A percentile compares a stretch with the other conserved stretches of the same genome.
Evolutionary conservation across 2,329 filamentous ascomycete species (phyloP).

Genomic region (Delphinella strobiligena): DNA sequence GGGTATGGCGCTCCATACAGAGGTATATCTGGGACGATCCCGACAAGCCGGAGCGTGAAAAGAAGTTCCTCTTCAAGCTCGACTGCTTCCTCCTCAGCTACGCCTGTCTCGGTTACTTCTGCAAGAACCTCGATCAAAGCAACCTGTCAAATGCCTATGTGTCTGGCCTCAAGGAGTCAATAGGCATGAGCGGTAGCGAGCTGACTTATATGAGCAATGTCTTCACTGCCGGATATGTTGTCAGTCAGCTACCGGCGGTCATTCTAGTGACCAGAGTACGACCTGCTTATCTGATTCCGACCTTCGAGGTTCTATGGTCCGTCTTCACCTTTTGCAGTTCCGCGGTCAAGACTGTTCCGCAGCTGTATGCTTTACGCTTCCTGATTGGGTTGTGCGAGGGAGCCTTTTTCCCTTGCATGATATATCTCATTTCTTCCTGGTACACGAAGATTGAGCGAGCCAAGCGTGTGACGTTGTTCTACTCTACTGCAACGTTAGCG

Average conservation of each 20-base stretch:
- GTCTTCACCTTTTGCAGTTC: constrained; percentile 47
- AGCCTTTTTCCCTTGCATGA: constrained; percentile 13
- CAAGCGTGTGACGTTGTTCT: constrained; percentile 40
- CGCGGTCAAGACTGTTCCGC: constrained; percentile 33
- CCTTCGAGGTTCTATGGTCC: constrained; percentile 42
- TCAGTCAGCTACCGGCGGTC: constrained; percentile 40
- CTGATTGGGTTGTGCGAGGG: constrained; percentile 11
- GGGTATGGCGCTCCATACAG: constrained; percentile 3
- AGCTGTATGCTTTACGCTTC: constrained; percentile 8
- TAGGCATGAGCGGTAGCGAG: constrained; percentile 40
- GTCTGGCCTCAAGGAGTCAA: constrained; percentile 40
- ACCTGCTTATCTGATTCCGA: constrained; percentile 40
- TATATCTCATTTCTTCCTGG: constrained; percentile 8
- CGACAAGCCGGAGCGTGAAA: constrained; percentile 3
- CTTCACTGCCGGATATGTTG: constrained; percentile 38
- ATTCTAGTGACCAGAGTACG: constrained; percentile 34
- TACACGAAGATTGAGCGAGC: constrained; percentile 11
- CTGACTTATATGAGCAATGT: constrained; percentile 45
- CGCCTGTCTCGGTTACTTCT: constrained; percentile 43
- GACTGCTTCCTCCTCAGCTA: constrained; percentile 46
- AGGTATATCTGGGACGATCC: constrained; percentile 8
- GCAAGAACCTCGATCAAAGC: constrained; percentile 44
- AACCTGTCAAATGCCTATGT: constrained; percentile 48
- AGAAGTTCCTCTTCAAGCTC: constrained; percentile 41
- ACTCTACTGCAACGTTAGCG: constrained; percentile 39